Base-by-base conservation (phyloP, 176 grass and related monocot species). In the Avena insularis region DNA sequence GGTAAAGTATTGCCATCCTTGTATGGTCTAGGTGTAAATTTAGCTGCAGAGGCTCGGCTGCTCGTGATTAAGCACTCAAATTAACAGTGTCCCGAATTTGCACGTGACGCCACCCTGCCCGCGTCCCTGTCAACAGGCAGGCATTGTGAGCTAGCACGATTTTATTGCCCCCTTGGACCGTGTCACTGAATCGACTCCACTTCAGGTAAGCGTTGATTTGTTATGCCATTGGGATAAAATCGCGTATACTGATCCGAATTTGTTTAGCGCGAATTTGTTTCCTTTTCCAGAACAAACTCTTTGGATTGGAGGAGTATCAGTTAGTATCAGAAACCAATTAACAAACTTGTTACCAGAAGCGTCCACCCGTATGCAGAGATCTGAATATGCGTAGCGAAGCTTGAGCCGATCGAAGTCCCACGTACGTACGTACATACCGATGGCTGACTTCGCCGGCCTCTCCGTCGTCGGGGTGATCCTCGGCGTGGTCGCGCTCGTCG, bases 11-110 rank as follows among this genome's bases (percentile, higher is more conserved):
- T 61, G 40, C 71, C 60, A 82, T 78, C 51, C 58, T 47, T 53
- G 84, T 23, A 40, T 9, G 57, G 57, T 9, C 56, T 51, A 29
- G 17, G 20, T 88, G 81, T 88, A 88, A 84, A 84, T 62, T 12
- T 38, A 79, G 31, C 40, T 5, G 36, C 40, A 3, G 17, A 49
- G 62, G 25, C 23, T 65, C 25, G 25, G 12, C 4, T 14, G 20
- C 59, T 89, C 65, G 81, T 84, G 81, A 47, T 83, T 78, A 71
- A 55, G 2, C 45, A 54, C 71, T 73, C 20, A 29, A 45, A 73
- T 72, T 57, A 64, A 82, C 38, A 62, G 63, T 15, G 21, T 4
- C 25, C 20, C 9, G 19, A 50, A 57, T 57, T 33, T 56, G 57
- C 49, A 12, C 51, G 48, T 85, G 47, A 80, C 46, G 72, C n/a